Evolutionary conservation across 306 rosid species (phyloP), one percentile per base, ranked within the genome.

Genomic region (Datisca glomerata): DNA sequence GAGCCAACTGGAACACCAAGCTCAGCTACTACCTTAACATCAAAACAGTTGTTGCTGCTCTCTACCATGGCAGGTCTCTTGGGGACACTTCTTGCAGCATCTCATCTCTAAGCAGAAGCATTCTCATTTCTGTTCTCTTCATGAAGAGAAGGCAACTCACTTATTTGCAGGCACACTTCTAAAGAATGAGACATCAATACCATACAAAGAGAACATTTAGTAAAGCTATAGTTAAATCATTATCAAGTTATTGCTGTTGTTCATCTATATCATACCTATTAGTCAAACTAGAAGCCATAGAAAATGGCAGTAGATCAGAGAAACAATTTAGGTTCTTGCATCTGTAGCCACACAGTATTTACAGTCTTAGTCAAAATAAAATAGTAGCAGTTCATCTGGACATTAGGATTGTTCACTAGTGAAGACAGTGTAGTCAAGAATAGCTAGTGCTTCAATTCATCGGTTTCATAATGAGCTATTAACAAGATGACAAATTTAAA

Each of bases 1-100:
- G 85, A 60, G 24, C 92, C 96, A 60, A 59, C 86, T 43, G 87
- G 24, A 21, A 72, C 71, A 59, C 93, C 93, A 39, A 75, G 63
- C 47, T 28, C 73, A 36, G 76, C 84, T 38, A 49, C 69, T 55
- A 31, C 4, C 2, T 60, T 82, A 32, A 18, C 53, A 13, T 59
- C 75, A 33, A 36, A 38, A 51, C 73, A 56, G 61, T 53, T 49
- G 31, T 41, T 41, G 44, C 36, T 67, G 60, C 48, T 71, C 38
- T 56, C 67, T 53, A 39, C 71, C 71, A 49, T 60, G 15, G 32
- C 62, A 43, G 66, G 61, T 39, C 62, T 76, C 53, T 45, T 65
- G 75, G 73, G 60, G 18, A 63, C 54, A 50, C 65, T 34, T 21
- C 13, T 73, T 24, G 49, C 65, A 40, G 67, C 60, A 65, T 48